Conservation (phyloP, 73 alveolate species). For the Uronychia setigera region DNA sequence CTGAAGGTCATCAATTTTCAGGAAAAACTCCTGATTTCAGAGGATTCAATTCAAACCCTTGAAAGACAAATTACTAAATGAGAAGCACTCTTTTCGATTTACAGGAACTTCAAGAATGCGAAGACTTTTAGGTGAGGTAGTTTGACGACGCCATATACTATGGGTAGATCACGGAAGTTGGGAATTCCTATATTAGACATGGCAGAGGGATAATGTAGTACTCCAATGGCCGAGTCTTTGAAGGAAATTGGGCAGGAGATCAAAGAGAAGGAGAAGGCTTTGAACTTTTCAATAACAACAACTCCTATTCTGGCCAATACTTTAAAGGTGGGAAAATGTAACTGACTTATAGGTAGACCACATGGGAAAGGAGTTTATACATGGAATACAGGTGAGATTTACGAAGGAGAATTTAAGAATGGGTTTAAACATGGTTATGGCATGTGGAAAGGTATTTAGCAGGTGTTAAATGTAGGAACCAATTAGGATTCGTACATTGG, state of each 20-base stretch:
- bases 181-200: constrained; percentile 10
- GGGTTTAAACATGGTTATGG: constrained; percentile 66
- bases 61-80: too few relatives aligned
- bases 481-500: constrained; percentile 39
- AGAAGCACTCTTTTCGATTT: too few relatives aligned
- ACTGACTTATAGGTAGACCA: constrained; percentile 53
- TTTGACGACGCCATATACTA: not conserved
- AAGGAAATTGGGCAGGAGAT: constrained; percentile 67
- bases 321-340: not conserved
- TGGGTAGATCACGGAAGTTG: constrained; percentile 17
- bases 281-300: constrained; percentile 54
- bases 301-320: constrained; percentile 53
- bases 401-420: constrained; percentile 74
- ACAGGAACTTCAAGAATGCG: not conserved
- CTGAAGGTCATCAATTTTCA: too few relatives aligned
- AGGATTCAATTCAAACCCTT: too few relatives aligned
- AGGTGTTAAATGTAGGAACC: constrained; percentile 8
- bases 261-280: constrained; percentile 73
- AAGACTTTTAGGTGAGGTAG: not conserved
- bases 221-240: constrained; percentile 61
- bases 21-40: too few relatives aligned
- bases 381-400: constrained; percentile 52
- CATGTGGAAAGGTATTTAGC: constrained; percentile 54
- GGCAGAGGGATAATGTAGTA: constrained; percentile 67
- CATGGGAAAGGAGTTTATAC: constrained; percentile 64